Evolutionary conservation across 192 early-diverging fungal species (phyloP), one percentile per base, ranked within the genome.

Genomic region (Lunasporangiospora selenospora): DNA sequence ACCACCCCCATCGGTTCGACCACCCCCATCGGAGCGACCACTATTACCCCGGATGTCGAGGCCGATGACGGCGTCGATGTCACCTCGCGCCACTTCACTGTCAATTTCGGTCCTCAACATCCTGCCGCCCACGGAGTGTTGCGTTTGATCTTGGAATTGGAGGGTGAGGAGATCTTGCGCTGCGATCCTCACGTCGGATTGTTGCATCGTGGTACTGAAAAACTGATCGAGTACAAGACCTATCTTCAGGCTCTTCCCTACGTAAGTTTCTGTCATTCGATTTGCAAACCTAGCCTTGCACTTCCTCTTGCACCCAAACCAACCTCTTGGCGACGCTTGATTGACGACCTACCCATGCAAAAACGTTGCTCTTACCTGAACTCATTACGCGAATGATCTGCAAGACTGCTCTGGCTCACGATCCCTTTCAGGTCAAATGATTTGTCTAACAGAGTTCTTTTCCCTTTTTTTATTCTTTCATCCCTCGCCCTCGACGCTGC

Each of bases 101-200:
- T 99, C 80, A 99, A 99, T 85, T 99, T 99, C 83, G 97, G 97
- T 34, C 97, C 97, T 23, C 97, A 99, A 83, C 97, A 99, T 83
- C 97, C 97, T 19, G 97, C 97, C 27, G 97, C 97, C 39, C 97
- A 99, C 90, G 93, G 92, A 36, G 93, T 97, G 60, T 78, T 94
- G 75, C 91, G 95, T 54, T 71, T 99, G 76, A 95, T 99, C 78
- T 69, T 97, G 59, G 96, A 98, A 76, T 81, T 99, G 50, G 84
- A 90, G 54, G 97, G 95, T 33, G 95, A 98, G 76, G 85, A 92
- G 58, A 90, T 99, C 49, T 73, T 95, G 12, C 85, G 94, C 44
- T 93, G 95, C 13, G 97, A 99, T 80, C 97, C 97, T 29, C 97
- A 99, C 77, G 88, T 99, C 70, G 97, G 97, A 59, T 83, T 99